phyloP scores from a whole-genome alignment of 441 rosid species.

The Kokia cookei region DNA sequence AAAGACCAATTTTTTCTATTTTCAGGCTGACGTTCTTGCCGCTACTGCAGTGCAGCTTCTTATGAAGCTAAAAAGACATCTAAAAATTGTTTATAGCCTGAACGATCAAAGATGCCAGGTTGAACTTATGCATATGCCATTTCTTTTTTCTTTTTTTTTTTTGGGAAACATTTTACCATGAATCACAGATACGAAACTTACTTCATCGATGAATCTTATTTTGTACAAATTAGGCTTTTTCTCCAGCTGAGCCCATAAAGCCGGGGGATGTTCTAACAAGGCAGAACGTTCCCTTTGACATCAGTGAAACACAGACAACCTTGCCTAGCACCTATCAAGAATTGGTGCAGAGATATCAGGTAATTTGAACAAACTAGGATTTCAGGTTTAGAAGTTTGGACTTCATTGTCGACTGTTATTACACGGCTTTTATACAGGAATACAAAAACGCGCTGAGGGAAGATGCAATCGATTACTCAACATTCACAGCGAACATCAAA shows the following conservation, averaged over 20 bases:
- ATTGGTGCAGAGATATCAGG: conserved; percentile 80
- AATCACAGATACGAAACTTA: neutral
- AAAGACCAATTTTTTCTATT: conserved; percentile 4
- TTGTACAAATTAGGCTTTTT: conserved; percentile 52
- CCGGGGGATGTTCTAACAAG: conserved; percentile 68
- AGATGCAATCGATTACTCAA: conserved; percentile 73
- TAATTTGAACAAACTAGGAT: conserved; percentile 6
- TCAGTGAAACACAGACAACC: conserved; percentile 44
- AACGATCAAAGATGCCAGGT: conserved; percentile 99
- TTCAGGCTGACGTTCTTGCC: conserved; percentile 68
- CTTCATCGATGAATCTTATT: neutral
- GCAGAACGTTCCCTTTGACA: conserved; percentile 70
- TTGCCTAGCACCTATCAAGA: conserved; percentile 68
- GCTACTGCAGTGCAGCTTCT: conserved; percentile 93
- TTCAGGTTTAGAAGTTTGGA: neutral
- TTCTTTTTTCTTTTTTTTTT: neutral
- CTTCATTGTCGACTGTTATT: neutral
- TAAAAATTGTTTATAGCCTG: conserved; percentile 78
- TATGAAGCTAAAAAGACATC: conserved; percentile 84
- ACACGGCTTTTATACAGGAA: conserved; percentile 41
- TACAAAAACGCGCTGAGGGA: conserved; percentile 84
- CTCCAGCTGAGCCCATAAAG: conserved; percentile 76
- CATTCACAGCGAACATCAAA: conserved; percentile 77
- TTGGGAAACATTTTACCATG: neutral
- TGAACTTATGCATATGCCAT: conserved; percentile 1